Percentiles rank a stretch among this genome's conserved stretches.
phyloP scores from a whole-genome alignment of 352 stramenopile species.

The Pythium aquatile region DNA sequence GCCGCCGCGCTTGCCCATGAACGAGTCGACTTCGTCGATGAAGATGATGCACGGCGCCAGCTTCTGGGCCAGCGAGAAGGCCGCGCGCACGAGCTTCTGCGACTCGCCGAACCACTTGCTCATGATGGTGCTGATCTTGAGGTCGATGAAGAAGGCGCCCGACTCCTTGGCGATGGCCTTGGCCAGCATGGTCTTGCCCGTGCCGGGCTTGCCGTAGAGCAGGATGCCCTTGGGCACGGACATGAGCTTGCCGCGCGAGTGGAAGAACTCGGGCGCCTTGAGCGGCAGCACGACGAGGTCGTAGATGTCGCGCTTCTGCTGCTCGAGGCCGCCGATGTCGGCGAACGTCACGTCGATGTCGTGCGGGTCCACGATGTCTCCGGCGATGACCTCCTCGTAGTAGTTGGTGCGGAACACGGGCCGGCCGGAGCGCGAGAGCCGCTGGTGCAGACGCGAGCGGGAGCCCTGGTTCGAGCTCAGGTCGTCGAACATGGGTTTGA shows the following conservation, averaged over 20 bases:
- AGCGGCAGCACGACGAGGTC: conserved; percentile 95
- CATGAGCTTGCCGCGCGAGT: conserved; percentile 81
- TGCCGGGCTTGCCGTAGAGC: conserved; percentile 79
- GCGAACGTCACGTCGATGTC: conserved; percentile 92
- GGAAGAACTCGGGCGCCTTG: conserved; percentile 91
- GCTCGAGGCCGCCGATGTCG: conserved; percentile 96
- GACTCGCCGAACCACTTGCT: conserved; percentile 91
- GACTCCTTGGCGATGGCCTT: conserved; percentile 96
- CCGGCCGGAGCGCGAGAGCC: conserved; percentile 59
- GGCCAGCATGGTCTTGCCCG: conserved; percentile 92
- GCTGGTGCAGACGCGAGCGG: conserved; percentile 71
- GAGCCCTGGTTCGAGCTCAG: conserved; percentile 58
- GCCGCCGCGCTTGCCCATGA: conserved; percentile 86
- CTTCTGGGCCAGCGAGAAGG: conserved; percentile 93
- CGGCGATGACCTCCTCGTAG: conserved; percentile 91
- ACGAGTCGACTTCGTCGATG: conserved; percentile 97
- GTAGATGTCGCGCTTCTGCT: conserved; percentile 95
- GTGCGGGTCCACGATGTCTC: conserved; percentile 93
- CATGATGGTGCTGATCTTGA: conserved; percentile 91
- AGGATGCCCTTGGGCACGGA: conserved; percentile 86
- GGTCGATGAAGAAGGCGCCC: conserved; percentile 86
- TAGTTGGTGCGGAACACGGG: conserved; percentile 77
- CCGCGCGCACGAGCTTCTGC: conserved; percentile 93
- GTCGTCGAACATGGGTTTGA: conserved; percentile 87
- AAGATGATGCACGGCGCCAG: conserved; percentile 97